Evolutionary conservation across 768 basidiomycete species (phyloP).

Genomic region (Leccinellum albellum): DNA sequence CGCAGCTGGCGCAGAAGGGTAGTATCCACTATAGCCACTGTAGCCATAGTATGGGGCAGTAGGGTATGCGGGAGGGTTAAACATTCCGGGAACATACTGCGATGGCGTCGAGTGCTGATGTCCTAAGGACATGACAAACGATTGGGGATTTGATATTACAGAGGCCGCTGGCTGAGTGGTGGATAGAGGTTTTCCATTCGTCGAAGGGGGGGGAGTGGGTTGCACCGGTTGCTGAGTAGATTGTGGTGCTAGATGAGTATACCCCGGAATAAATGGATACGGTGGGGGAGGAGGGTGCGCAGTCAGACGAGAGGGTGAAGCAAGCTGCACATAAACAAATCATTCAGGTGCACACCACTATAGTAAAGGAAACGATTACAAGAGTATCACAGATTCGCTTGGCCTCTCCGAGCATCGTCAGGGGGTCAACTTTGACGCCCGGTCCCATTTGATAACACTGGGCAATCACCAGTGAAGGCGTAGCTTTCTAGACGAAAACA

Average conservation of each 20-base stretch:
- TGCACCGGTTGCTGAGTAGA: conserved; percentile 31
- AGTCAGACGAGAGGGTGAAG: conserved; percentile 69
- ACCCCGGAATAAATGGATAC: conserved; percentile 45
- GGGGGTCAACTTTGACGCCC: conserved; percentile 64
- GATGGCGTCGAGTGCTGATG: conserved; percentile 47
- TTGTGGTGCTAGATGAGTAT: conserved; percentile 25
- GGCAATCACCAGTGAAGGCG: conserved; percentile 69
- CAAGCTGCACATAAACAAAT: conserved; percentile 45
- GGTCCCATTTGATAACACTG: conserved; percentile 79
- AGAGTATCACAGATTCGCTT: conserved; percentile 76
- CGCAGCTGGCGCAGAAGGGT: conserved; percentile 21
- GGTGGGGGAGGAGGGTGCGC: conserved; percentile 61
- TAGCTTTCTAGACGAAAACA: conserved; percentile 38
- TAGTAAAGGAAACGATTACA: conserved; percentile 36
- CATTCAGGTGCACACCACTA: conserved; percentile 8
- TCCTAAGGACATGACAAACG: conserved; percentile 69
- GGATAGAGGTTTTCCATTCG: conserved; percentile 33
- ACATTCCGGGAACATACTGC: conserved; percentile 38
- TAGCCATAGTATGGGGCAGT: conserved; percentile 64
- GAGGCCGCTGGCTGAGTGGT: conserved; percentile 35
- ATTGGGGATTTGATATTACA: conserved; percentile 66
- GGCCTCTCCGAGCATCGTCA: conserved; percentile 71
- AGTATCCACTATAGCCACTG: conserved; percentile 34
- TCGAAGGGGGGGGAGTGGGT: conserved; percentile 36
- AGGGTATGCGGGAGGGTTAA: conserved; percentile 44